Conservation (phyloP, 2,329 filamentous ascomycete genomes). For the Fusarium austroafricanum region DNA sequence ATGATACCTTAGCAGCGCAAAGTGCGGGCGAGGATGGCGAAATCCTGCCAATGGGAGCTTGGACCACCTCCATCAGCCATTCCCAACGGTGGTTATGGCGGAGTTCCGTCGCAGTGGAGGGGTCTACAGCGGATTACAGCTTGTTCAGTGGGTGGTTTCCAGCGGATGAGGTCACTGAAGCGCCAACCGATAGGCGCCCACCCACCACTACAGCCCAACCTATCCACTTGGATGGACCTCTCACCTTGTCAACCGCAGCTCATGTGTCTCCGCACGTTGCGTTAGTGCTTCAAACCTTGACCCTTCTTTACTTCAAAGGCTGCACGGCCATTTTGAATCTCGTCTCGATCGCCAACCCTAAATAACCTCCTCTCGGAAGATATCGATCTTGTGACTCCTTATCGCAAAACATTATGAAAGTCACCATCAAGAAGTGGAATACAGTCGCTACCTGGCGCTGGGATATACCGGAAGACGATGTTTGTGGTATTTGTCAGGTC, state of each 20-base stretch:
- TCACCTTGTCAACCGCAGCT: constrained; percentile 20
- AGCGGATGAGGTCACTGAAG: constrained; percentile 45
- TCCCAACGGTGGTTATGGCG: constrained; percentile 28
- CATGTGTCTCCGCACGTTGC: constrained; percentile 15
- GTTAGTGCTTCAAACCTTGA: constrained; percentile 33
- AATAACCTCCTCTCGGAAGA: background rate
- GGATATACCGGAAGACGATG: constrained; percentile 97
- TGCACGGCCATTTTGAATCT: constrained; percentile 32
- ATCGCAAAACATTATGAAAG: constrained; percentile 76
- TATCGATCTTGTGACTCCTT: constrained; percentile 22
- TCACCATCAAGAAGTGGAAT: constrained; percentile 93
- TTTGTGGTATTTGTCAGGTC: constrained; percentile 98
- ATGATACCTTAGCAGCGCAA: constrained; percentile 37
- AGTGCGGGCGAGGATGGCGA: constrained; percentile 44
- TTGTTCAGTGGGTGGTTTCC: constrained; percentile 34
- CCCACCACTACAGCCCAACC: constrained; percentile 17
- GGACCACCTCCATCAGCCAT: constrained; percentile 41
- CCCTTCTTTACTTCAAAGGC: constrained; percentile 19
- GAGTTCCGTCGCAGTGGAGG: background rate
- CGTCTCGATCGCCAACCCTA: background rate
- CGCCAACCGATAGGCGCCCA: constrained; percentile 13
- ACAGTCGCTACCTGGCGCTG: constrained; percentile 97
- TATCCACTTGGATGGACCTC: constrained; percentile 7
- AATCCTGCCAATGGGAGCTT: constrained; percentile 42
- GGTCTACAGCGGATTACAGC: constrained; percentile 22